These are phyloP conservation scores for Alternaria arborescens DNA, from an alignment of 2,329 filamentous ascomycete genomes.

Conservation along the genomic window DNA sequence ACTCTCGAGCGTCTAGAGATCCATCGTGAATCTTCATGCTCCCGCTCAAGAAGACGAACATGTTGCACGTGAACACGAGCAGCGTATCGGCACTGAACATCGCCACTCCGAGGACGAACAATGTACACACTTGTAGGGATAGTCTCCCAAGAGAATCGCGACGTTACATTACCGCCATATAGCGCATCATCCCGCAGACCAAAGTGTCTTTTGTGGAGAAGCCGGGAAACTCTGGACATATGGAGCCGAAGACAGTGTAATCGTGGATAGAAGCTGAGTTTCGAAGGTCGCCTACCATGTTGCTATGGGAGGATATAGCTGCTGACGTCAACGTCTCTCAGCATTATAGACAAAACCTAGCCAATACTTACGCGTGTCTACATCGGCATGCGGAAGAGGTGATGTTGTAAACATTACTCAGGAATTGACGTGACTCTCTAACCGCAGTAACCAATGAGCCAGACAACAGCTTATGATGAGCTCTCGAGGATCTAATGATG, in stretches of 20 bases:
- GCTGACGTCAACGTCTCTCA: no score
- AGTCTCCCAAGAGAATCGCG: not conserved
- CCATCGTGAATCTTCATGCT: not conserved
- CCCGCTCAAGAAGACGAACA: not conserved
- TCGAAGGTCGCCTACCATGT: constrained; percentile 69
- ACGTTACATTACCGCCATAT: not conserved
- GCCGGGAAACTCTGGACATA: constrained; percentile 67
- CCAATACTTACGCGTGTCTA: no score
- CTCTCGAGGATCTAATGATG: no score
- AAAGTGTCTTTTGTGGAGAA: not conserved
- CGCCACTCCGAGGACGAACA: not conserved
- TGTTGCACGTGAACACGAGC: not conserved
- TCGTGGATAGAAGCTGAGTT: constrained; percentile 69
- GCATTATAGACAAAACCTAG: no score
- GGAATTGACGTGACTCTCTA: no score
- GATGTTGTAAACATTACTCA: no score
- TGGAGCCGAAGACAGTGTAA: constrained; percentile 72
- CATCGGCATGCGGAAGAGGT: no score
- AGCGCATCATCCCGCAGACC: not conserved
- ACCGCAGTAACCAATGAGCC: no score
- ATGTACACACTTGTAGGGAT: not conserved
- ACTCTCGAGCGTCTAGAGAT: not conserved
- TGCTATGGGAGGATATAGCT: constrained; percentile 18
- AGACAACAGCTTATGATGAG: no score
- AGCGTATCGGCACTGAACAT: not conserved